phyloP scores from a whole-genome alignment of 2,329 filamentous ascomycete genomes.

The Xylaria sp. region DNA sequence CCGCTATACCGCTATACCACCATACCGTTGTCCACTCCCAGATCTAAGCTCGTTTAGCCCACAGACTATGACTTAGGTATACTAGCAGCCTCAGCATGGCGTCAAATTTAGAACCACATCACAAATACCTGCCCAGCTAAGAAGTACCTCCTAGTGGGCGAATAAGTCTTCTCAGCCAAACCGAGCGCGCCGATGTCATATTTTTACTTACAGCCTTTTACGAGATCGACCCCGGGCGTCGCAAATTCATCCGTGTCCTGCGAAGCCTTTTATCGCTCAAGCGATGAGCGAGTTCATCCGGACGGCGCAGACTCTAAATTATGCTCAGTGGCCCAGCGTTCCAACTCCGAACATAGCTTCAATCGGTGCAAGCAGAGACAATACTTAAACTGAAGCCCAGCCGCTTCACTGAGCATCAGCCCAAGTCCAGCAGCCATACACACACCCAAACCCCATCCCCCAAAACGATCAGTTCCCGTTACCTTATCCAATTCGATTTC shows the following conservation, averaged over 20 bases:
- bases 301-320: neutral
- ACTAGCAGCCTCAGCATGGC: neutral
- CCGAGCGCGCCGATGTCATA: neutral
- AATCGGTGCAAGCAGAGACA: neutral
- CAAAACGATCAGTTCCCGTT: neutral
- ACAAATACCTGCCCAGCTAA: slow-evolving; percentile 22
- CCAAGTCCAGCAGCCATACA: neutral
- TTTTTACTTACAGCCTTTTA: slow-evolving; percentile 14
- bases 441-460: neutral
- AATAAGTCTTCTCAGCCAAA: slow-evolving; percentile 8
- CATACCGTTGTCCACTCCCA: too few species aligned
- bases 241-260: neutral
- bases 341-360: neutral
- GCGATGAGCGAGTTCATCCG: slow-evolving; percentile 8
- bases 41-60: neutral
- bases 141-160: neutral
- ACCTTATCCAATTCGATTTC: neutral
- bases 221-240: neutral
- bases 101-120: slow-evolving; percentile 13
- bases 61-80: neutral
- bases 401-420: neutral
- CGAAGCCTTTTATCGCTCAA: neutral
- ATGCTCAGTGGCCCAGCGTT: neutral
- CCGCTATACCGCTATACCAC: neutral
- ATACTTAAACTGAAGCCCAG: slow-evolving; percentile 16